Conservation (phyloP, 1,139 yeast genomes). For the Scheffersomyces titani region DNA sequence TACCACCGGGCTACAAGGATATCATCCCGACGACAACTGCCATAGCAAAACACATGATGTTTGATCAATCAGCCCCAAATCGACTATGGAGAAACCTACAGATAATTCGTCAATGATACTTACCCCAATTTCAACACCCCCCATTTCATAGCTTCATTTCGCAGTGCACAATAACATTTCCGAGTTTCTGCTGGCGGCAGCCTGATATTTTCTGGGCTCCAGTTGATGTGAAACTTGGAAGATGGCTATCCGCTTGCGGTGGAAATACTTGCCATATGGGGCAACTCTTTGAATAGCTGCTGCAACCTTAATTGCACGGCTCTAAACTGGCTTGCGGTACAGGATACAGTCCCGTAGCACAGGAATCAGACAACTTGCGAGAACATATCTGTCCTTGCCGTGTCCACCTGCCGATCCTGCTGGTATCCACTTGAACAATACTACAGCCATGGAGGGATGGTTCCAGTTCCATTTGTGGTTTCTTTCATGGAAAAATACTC, state of each 20-base stretch:
- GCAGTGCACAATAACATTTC: neutral
- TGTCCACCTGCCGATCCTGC: neutral
- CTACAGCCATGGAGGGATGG: neutral
- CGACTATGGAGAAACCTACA: neutral
- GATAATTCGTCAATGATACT: neutral
- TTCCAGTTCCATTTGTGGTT: neutral
- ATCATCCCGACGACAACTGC: neutral
- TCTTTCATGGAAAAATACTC: no score
- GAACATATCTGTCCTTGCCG: neutral
- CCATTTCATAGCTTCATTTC: neutral
- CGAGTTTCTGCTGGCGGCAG: neutral
- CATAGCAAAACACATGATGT: neutral
- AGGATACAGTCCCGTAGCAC: neutral
- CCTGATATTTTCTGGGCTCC: neutral
- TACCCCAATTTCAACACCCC: neutral
- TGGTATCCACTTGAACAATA: neutral
- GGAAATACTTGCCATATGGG: neutral
- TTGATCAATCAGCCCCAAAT: neutral
- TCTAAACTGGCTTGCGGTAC: neutral
- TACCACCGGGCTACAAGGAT: neutral
- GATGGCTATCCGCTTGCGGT: neutral
- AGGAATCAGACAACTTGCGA: neutral
- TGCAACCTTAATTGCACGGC: neutral
- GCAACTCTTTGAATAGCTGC: neutral
- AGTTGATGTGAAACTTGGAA: neutral